Evolutionary conservation across 768 basidiomycete genomes (phyloP), one percentile per base, ranked within the genome.

Genomic region (Royoungia palumana): DNA sequence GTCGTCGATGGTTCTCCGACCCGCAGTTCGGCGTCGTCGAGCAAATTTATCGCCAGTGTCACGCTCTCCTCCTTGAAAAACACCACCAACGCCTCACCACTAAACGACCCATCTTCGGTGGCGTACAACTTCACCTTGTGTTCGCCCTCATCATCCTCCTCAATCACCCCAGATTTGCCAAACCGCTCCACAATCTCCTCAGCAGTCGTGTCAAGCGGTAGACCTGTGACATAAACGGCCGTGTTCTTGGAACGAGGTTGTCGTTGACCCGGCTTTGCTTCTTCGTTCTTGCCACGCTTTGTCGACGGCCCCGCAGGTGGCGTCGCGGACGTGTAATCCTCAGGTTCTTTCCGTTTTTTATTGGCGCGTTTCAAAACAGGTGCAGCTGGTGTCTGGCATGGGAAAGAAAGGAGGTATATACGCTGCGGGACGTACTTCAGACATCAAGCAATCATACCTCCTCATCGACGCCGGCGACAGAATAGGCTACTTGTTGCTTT

Each of bases 11-110:
- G 69, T 38, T 89, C 87, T 2, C 94, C 95, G 20, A 95, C 59
- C 49, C 92, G 74, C 51, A 99, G 72, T 65, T 96, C 94, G 2
- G 90, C 90, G 50, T 97, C 95, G 65, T 97, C 94, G 51, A 98
- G 73, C 45, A 98, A 74, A 56, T 76, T 87, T 53, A 89, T 62
- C 9, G 94, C 95, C 46, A 98, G 75, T 4, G 73, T 69, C 17
- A 98, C 96, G n/a, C 88, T 91, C 51, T 93, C 94, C 65, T 95
- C 93, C 68, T 96, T 96, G 77, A 97, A 95, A 69, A 89, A 99
- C 28, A 97, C 93, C 49, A 99, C 85, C 55, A 98, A 71, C 3
- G 94, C 95, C 57, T 98, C 95, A 34, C 96, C 95, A 57, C 81
- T 96, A 69, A 97, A 96, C 21, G 78, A 64, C 28, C 94, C 94